Percentiles rank a stretch among this genome's conserved stretches.
These are phyloP conservation scores for Collariella sp. DNA, from an alignment of 495 filamentous ascomycete genomes.

Conservation along the genomic window DNA sequence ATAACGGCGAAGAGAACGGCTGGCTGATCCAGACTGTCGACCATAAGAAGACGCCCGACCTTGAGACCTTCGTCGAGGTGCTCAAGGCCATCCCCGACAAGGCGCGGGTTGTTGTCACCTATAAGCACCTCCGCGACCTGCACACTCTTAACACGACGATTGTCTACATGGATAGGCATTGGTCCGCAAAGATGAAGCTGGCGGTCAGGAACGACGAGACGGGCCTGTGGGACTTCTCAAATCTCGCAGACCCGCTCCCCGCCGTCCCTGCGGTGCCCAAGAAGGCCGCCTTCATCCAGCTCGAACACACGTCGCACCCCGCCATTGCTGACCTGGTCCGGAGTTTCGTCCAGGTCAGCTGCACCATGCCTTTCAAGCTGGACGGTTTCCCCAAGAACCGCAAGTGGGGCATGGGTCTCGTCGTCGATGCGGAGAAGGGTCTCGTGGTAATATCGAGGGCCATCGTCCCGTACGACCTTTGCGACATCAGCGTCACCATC, in stretches of 20 bases:
- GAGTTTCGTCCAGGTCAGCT: slow-evolving; percentile 88
- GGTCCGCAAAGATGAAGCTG: slow-evolving; percentile 86
- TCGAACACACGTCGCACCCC: slow-evolving; percentile 82
- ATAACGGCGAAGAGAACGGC: slow-evolving; percentile 78
- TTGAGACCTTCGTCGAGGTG: slow-evolving; percentile 84
- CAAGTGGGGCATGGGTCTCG: slow-evolving; percentile 90
- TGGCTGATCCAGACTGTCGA: slow-evolving; percentile 89
- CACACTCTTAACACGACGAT: slow-evolving; percentile 92
- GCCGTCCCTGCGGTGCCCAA: slow-evolving; percentile 59
- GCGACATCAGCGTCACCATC: slow-evolving; percentile 89
- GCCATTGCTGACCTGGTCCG: slow-evolving; percentile 85
- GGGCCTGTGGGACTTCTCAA: slow-evolving; percentile 89
- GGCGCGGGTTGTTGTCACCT: slow-evolving; percentile 82
- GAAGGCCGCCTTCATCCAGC: slow-evolving; percentile 79
- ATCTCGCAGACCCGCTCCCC: slow-evolving; percentile 72
- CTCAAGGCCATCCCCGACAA: slow-evolving; percentile 85
- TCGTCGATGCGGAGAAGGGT: slow-evolving; percentile 92
- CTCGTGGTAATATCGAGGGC: slow-evolving; percentile 88
- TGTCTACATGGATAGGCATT: slow-evolving; percentile 88
- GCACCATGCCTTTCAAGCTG: slow-evolving; percentile 87
- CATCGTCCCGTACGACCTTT: slow-evolving; percentile 90
- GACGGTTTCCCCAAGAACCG: slow-evolving; percentile 89
- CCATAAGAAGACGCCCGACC: slow-evolving; percentile 76
- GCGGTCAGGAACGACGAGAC: slow-evolving; percentile 85
- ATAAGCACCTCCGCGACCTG: slow-evolving; percentile 89